Percentiles rank a stretch among this genome's conserved stretches.
Evolutionary conservation across 179 eudicot genomes (phyloP).

Genomic region (Amaranthus tricolor): DNA sequence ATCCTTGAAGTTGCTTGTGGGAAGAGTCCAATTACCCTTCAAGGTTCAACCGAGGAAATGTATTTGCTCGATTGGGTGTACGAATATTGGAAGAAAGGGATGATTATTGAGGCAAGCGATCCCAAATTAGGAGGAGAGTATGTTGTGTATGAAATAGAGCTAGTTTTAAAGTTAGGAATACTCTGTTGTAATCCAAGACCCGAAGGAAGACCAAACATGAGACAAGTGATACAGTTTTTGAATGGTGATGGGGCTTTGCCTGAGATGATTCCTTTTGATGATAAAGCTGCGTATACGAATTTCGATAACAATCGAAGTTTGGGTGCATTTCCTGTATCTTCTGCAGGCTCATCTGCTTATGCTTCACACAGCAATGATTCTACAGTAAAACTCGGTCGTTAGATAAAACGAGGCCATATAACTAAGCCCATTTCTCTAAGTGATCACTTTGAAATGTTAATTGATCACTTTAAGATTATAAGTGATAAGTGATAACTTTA

Average conservation of each 20-base stretch:
- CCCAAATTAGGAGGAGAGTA: slow-evolving; percentile 22
- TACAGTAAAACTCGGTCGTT: slow-evolving; percentile 16
- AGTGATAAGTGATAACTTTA: too few relatives aligned
- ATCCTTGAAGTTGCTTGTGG: slow-evolving; percentile 32
- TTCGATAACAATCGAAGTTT: background rate
- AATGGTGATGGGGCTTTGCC: slow-evolving; percentile 15
- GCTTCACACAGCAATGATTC: slow-evolving; percentile 27
- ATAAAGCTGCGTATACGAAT: background rate
- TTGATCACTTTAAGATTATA: too few relatives aligned
- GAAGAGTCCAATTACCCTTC: slow-evolving; percentile 23
- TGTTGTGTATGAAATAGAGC: slow-evolving; percentile 15
- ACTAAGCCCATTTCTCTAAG: too few relatives aligned
- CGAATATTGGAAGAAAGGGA: slow-evolving; percentile 24
- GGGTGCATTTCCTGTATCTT: slow-evolving; percentile 21
- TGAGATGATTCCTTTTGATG: slow-evolving; percentile 18
- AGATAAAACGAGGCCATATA: too few relatives aligned
- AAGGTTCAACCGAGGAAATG: slow-evolving; percentile 3
- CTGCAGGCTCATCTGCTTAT: slow-evolving; percentile 8
- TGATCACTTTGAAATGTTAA: too few relatives aligned
- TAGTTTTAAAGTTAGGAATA: slow-evolving; percentile 25
- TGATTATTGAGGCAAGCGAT: slow-evolving; percentile 11
- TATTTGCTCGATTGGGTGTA: slow-evolving; percentile 20
- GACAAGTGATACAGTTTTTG: slow-evolving; percentile 28
- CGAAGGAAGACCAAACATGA: slow-evolving; percentile 27
- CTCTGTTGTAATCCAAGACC: slow-evolving; percentile 26